Evolutionary conservation across 768 basidiomycete genomes (phyloP), one percentile per base, ranked within the genome.

Genomic region (Daedalea quercina): DNA sequence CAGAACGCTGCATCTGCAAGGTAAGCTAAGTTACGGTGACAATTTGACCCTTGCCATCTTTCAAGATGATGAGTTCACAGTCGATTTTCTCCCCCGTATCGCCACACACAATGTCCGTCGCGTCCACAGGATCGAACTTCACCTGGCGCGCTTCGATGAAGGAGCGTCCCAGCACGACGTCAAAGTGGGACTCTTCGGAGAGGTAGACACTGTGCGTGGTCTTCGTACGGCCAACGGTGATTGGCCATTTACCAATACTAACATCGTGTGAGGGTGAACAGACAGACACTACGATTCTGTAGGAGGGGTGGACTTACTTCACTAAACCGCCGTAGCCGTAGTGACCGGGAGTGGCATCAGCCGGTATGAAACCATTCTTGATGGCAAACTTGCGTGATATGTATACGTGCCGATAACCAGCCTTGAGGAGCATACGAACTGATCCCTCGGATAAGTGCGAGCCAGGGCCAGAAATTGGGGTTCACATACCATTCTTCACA

Each of bases 381-480:
- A 84, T 72, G 1, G 96, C 96, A 63, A 98, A 99, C 64, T 87
- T 86, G 51, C 96, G 81, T 12, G 94, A 96, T 54, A 99, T 87
- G 70, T 99, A 99, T 47, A 97, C 94, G 62, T 94, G 85, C 13
- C 92, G 77, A 68, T 98, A 87, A 17, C 96, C 94, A 17, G 81
- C 78, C 69, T 92, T 95, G 54, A 99, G 75, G 35, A 97, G 78
- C 94, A 97, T 99, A 19, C 89, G 82, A 1, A 94, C 92, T 92
- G 61, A 0, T 20, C 17, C 42, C 20, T n/a, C 44, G 48, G 12
- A 52, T 33, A 44, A 22, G 24, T 13, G 51, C 15, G 13, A 24
- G 54, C 31, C 26, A 35, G 8, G 20, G 8, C 33, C 31, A 25
- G 20, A 1, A 25, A 48, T 44, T 40, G 15, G 34, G 24, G n/a